Base-by-base conservation (phyloP, 306 rosid genomes). In the Cicer yamashitae region DNA sequence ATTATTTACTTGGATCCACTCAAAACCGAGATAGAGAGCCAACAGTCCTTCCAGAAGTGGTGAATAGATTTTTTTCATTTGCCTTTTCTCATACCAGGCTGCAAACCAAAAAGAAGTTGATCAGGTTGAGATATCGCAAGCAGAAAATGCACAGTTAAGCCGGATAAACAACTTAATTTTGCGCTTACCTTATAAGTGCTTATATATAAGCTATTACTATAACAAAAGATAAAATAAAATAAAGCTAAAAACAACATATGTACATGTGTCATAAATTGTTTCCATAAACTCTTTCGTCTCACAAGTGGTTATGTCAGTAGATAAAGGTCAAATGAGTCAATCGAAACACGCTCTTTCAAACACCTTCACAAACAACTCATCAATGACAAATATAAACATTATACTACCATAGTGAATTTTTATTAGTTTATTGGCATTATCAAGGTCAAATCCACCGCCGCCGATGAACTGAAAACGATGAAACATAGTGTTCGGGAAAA, bases 21-120 rank as follows among this genome's bases (percentile, higher is more conserved):
- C 98, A 52, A 91, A 90, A 61, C 98, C 98, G 3, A 94, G 91
- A 85, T 94, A 94, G 75, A 94, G 98, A 25, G 97, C 98, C 15
- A 94, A 79, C 25, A 91, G 87, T 69, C 97, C 98, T 87, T 94
- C 98, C 37, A 94, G 90, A 59, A 94, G 93, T 6, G 98, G 98
- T 20, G 98, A 94, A 74, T 94, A 94, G 20, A 94, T 94, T 77
- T 91, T 94, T 86, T 53, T 91, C 96, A 94, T 90, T 83, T 94
- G 93, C 77, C 97, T 82, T 77, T 88, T 91, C 84, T 91, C 87
- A 52, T 94, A 90, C 98, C 98, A 94, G 12, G 96, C 97, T 94
- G 93, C 86, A 88, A 77, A 77, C 76, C 78, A 57, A 77, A 80
- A 67, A 10, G 59, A 30, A 79, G 1, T 75, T 54, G 9, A 59